Evolutionary conservation across 768 basidiomycete species (phyloP), one percentile per base, ranked within the genome.

Genomic region (Pleurotus cornucopiae): DNA sequence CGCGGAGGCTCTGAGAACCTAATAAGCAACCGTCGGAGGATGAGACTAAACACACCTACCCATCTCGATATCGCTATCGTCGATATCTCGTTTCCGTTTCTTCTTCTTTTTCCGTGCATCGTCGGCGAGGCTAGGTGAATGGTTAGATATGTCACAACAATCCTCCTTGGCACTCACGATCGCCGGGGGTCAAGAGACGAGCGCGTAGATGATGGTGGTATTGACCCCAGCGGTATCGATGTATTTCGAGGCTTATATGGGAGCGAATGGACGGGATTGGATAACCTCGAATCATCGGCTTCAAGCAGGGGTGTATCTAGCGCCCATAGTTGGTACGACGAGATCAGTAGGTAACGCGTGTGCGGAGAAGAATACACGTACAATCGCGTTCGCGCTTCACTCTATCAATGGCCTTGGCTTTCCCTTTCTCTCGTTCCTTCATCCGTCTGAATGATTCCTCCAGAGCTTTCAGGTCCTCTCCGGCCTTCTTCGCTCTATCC

Each of bases 1-100:
- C 82, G 76, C 63, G 72, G 77, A 13, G 76, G 62, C 58, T 86
- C 82, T 86, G 46, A 40, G 45, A 39, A 57, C 30, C 52, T 5
- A 51, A 53, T 46, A 57, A 55, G 7, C 34, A 54, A 57, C 21
- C 41, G 46, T 38, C n/a, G 48, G 12, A 53, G 38, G 40, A 39
- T 45, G 57, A 60, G 20, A 26, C 20, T 14, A 6, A 20, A 21
- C 20, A 34, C 16, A 25, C 67, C 52, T 69, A 82, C 83, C 81
- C 66, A 75, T 75, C 63, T 91, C 89, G 30, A 73, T 68, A 60
- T 91, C 89, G 61, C 86, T 88, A n/a, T 84, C 84, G 39, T 81
- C 83, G 6, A 78, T 74, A 39, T 89, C 89, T 55, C 87, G 81
- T 78, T 88, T 90, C 69, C 90, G 88, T 66, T 91, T 92, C 73